A percentile compares a stretch with the other conserved stretches of the same genome.
phyloP scores from a whole-genome alignment of 75 land plant species.

The Cryptomeria japonica region DNA sequence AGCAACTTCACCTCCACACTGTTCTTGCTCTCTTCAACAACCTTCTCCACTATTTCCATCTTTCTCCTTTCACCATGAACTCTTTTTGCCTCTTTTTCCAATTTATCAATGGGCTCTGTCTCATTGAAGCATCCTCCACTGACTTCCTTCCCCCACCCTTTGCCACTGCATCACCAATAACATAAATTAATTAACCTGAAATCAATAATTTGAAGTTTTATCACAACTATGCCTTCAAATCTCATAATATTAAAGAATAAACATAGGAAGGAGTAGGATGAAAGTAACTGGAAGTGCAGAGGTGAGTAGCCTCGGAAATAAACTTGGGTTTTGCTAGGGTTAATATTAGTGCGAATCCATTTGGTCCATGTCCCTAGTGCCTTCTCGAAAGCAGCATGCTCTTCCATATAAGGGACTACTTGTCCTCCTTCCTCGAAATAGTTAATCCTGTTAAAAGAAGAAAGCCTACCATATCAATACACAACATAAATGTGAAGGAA shows the following conservation, averaged over 20 bases:
- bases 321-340: conserved; percentile 49
- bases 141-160: conserved; percentile 48
- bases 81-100: conserved; percentile 34
- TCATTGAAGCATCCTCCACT: conserved; percentile 65
- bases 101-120: conserved; percentile 37
- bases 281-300: conserved; percentile 43
- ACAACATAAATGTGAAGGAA: background rate
- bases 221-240: too few relatives aligned
- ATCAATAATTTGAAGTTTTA: background rate
- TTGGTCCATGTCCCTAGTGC: conserved; percentile 63
- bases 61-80: conserved; percentile 19
- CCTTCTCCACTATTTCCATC: conserved; percentile 27
- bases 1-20: conserved; percentile 26
- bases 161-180: conserved; percentile 25
- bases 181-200: background rate
- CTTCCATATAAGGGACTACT: conserved; percentile 39
- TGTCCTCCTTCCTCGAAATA: conserved; percentile 2
- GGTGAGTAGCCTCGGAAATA: conserved; percentile 34
- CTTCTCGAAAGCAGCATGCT: conserved; percentile 48
- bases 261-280: background rate
- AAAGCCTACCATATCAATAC: background rate
- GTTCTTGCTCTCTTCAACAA: conserved; percentile 17
- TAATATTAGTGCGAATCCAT: conserved; percentile 63
- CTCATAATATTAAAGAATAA: too few relatives aligned
- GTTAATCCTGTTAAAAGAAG: conserved; percentile 12